phyloP scores from a whole-genome alignment of 192 early-diverging fungal species.

The Thamnidium elegans region DNA sequence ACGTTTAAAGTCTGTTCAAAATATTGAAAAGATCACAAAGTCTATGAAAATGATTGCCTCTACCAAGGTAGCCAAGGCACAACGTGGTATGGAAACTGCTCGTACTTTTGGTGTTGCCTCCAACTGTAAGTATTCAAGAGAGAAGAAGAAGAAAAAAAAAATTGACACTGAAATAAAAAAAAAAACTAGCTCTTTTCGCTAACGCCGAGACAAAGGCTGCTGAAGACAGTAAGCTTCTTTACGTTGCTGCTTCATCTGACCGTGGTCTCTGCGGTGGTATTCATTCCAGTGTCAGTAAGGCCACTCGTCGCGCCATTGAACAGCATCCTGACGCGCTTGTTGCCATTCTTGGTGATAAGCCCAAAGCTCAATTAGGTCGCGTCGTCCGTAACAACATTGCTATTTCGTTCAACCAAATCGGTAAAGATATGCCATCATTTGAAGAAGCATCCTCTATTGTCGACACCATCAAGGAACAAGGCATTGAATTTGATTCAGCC shows the following conservation, averaged over 20 bases:
- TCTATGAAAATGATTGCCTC: slow-evolving; percentile 99
- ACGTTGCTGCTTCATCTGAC: slow-evolving; percentile 89
- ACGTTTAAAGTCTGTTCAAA: slow-evolving; percentile 93
- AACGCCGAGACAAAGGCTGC: slow-evolving; percentile 71
- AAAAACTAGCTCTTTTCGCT: slow-evolving; percentile 59
- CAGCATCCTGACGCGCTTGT: slow-evolving; percentile 49
- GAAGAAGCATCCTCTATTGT: slow-evolving; percentile 82
- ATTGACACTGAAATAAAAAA: not conserved
- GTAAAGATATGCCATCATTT: slow-evolving; percentile 84
- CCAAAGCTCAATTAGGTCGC: slow-evolving; percentile 85
- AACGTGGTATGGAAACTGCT: slow-evolving; percentile 86
- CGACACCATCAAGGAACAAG: slow-evolving; percentile 68
- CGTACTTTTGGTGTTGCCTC: slow-evolving; percentile 69
- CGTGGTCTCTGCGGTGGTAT: slow-evolving; percentile 99
- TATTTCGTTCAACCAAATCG: slow-evolving; percentile 90
- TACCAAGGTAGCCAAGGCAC: slow-evolving; percentile 92
- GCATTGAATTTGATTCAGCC: slow-evolving; percentile 65
- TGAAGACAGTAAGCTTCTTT: slow-evolving; percentile 62
- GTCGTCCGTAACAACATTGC: slow-evolving; percentile 71
- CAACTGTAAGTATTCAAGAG: slow-evolving; percentile 44
- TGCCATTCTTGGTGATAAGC: slow-evolving; percentile 90
- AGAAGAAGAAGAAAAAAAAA: not conserved
- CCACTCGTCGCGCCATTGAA: slow-evolving; percentile 63
- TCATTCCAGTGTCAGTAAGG: slow-evolving; percentile 90
- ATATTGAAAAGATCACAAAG: slow-evolving; percentile 99